A percentile compares a stretch with the other conserved stretches of the same genome.
These are phyloP conservation scores for Tulasnella sp. DNA, from an alignment of 768 basidiomycete species.

Conservation along the genomic window DNA sequence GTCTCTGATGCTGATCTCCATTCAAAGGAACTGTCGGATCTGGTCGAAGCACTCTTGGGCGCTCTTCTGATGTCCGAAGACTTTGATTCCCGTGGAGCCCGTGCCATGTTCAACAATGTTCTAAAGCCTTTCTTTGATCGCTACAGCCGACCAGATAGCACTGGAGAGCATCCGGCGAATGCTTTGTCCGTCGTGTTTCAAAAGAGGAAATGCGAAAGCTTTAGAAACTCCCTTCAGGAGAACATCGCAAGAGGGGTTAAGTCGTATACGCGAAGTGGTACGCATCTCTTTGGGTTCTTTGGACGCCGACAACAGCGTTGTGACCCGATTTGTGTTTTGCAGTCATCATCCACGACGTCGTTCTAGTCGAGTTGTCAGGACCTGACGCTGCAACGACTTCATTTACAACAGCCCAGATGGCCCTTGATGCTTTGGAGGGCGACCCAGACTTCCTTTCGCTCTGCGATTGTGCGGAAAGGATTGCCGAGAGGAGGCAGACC, in stretches of 20 bases:
- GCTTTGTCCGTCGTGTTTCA: constrained; percentile 8
- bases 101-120: constrained; percentile 57
- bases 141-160: constrained; percentile 39
- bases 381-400: constrained; percentile 31
- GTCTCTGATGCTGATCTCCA: not conserved
- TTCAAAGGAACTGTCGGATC: constrained; percentile 61
- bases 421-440: not conserved
- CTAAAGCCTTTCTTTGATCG: constrained; percentile 72
- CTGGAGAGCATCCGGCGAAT: not conserved
- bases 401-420: constrained; percentile 37
- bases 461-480: not conserved
- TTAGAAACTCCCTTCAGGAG: constrained; percentile 68
- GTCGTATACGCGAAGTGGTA: constrained; percentile 44
- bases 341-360: constrained; percentile 64
- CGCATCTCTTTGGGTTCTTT: constrained; percentile 56
- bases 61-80: constrained; percentile 72
- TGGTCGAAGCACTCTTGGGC: constrained; percentile 72
- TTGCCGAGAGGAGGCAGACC: not conserved
- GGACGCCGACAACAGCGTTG: not conserved
- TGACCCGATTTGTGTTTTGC: not conserved
- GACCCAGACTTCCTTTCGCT: not conserved
- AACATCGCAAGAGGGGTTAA: constrained; percentile 65
- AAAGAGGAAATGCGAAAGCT: constrained; percentile 51
- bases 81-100: constrained; percentile 52
- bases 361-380: constrained; percentile 40